Conservation (phyloP, 257 asterid species). For the Primulina huaijiensis region DNA sequence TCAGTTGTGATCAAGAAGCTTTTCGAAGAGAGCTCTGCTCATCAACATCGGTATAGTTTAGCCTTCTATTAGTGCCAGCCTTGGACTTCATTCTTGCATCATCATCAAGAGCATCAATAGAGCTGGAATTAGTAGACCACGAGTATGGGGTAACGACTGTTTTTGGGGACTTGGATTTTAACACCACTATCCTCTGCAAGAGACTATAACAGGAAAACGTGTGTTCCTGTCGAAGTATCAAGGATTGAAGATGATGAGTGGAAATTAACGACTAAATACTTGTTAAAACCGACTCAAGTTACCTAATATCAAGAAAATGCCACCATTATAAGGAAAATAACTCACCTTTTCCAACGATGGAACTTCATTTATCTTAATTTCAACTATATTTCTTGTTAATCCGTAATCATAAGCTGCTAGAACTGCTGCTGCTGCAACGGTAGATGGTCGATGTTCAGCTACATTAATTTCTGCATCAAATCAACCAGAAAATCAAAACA, state of each 20-base stretch:
- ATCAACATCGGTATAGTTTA: conserved; percentile 21
- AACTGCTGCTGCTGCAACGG: conserved; percentile 46
- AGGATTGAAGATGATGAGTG: not conserved
- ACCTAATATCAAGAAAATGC: not conserved
- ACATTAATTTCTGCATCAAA: conserved; percentile 39
- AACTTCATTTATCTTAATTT: conserved; percentile 28
- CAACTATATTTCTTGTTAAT: conserved; percentile 29
- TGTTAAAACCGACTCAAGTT: not conserved
- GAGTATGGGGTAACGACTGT: conserved; percentile 22
- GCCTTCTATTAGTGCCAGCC: conserved; percentile 28
- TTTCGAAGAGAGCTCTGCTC: conserved; percentile 20
- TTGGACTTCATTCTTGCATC: conserved; percentile 10
- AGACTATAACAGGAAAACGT: conserved; percentile 34
- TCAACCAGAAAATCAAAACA: not conserved
- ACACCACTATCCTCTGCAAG: conserved; percentile 27
- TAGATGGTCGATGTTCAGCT: conserved; percentile 34
- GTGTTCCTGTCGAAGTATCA: conserved; percentile 36
- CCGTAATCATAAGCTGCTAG: conserved; percentile 38
- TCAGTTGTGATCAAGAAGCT: too few relatives aligned
- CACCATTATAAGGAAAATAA: conserved; percentile 10
- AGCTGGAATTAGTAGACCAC: conserved; percentile 20
- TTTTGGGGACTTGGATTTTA: conserved; percentile 33
- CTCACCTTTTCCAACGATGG: conserved; percentile 44
- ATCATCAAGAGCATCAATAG: conserved; percentile 21
- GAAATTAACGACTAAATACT: too few relatives aligned